phyloP scores from a whole-genome alignment of 225 moss, liverwort and hornwort genomes.

The Bryoerythrophyllum caledonicum region DNA sequence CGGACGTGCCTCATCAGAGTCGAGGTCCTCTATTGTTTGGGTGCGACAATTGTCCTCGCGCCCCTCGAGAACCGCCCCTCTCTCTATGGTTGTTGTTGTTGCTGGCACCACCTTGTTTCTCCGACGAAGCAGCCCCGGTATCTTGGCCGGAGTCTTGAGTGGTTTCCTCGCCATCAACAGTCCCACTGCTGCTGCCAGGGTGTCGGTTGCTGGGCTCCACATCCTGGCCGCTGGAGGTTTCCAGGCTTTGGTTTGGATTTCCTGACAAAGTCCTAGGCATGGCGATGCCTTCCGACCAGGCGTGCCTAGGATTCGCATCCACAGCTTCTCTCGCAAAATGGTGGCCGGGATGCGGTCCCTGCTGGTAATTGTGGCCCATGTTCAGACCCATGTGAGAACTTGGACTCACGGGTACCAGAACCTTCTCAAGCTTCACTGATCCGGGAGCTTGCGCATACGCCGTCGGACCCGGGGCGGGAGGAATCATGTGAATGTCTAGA shows the following conservation, averaged over 20 bases:
- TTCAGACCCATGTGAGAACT: slow-evolving; percentile 7
- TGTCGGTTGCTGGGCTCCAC: slow-evolving; percentile 32
- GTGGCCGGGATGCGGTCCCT: slow-evolving; percentile 14
- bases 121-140: slow-evolving; percentile 31
- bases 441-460: slow-evolving; percentile 25
- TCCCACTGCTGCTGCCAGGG: slow-evolving; percentile 33
- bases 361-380: not conserved
- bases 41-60: slow-evolving; percentile 5
- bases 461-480: slow-evolving; percentile 37
- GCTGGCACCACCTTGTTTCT: slow-evolving; percentile 11
- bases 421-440: slow-evolving; percentile 20
- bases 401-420: not conserved
- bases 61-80: slow-evolving; percentile 10
- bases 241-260: slow-evolving; percentile 26
- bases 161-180: slow-evolving; percentile 32
- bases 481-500: slow-evolving; percentile 30
- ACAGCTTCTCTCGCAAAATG: slow-evolving; percentile 21
- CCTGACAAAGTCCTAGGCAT: slow-evolving; percentile 24
- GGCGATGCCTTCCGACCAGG: slow-evolving; percentile 27
- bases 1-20: slow-evolving; percentile 11
- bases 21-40: slow-evolving; percentile 18
- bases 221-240: slow-evolving; percentile 32
- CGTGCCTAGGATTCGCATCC: slow-evolving; percentile 12
- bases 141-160: slow-evolving; percentile 33
- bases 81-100: slow-evolving; percentile 5